Evolutionary conservation across 2,329 filamentous ascomycete species (phyloP), one percentile per base, ranked within the genome.

Genomic region (Arthrinium phaeospermum): DNA sequence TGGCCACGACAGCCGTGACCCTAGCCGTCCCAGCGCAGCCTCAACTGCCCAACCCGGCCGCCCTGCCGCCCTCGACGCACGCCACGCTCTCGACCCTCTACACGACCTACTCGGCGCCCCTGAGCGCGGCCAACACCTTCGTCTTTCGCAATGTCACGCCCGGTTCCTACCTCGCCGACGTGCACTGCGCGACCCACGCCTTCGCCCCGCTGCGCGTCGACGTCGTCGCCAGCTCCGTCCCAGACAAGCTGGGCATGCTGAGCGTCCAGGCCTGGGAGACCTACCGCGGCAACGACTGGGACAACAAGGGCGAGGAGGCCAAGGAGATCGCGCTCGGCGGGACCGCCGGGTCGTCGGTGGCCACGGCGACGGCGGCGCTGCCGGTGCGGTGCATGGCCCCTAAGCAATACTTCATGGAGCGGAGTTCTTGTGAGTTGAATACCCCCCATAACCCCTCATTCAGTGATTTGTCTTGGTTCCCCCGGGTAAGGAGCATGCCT

Each of bases 231-330:
- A 77, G 75, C 71, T 74, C 82, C 70, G 81, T 83, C 49, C 80
- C 82, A 30, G 81, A 12, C 51, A 30, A 51, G 70, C 41, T 41
- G 76, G 75, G 75, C 4, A 78, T 72, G 61, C 77, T 85, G 51
- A 81, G 87, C 67, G 86, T 94, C 3, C 84, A 87, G 57, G 91
- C 91, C 41, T 96, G 93, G 92, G 93, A 96, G 85, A 97, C 94
- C 37, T 97, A 92, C 81, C 87, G 94, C 68, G 95, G 94, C 0
- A 96, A 97, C 78, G 93, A 96, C 77, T 98, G 96, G 95, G 91
- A 87, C 24, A 97, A 98, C 80, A 93, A 91, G 79, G 96, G 95
- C 22, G 92, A 93, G 83, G 86, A 81, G 67, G 84, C 88, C 45
- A 75, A 75, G 4, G 84, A 81, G 30, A 82, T 83, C 45, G 83